Percentiles rank a stretch among this genome's conserved stretches.
Evolutionary conservation across 345 rosid species (phyloP).

Genomic region (Citrus medica): DNA sequence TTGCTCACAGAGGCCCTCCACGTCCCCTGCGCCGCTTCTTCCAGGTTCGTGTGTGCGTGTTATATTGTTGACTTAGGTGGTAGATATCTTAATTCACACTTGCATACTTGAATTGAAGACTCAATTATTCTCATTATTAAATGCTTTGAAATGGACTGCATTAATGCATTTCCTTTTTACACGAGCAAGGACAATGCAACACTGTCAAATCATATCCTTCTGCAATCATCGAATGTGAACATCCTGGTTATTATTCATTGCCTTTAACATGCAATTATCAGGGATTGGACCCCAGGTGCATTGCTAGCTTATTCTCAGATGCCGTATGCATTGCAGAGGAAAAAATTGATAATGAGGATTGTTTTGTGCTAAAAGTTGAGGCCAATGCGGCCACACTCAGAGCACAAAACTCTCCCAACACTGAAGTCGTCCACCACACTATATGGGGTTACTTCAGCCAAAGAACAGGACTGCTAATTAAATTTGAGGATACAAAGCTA

Average conservation of each 20-base stretch:
- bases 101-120: no score
- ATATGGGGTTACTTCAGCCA: slow-evolving; percentile 98
- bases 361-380: slow-evolving; percentile 76
- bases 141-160: background rate
- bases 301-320: slow-evolving; percentile 68
- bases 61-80: no score
- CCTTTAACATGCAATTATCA: slow-evolving; percentile 10
- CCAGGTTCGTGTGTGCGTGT: slow-evolving; percentile 27
- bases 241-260: background rate
- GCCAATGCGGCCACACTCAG: slow-evolving; percentile 43
- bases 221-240: background rate
- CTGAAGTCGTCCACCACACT: slow-evolving; percentile 74
- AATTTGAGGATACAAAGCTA: slow-evolving; percentile 70
- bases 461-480: slow-evolving; percentile 66
- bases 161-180: no score
- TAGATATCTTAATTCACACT: background rate
- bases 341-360: slow-evolving; percentile 46
- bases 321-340: slow-evolving; percentile 73
- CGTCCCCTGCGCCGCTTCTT: slow-evolving; percentile 89
- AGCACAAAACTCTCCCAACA: slow-evolving; percentile 62
- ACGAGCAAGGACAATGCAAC: no score
- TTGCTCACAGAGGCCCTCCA: slow-evolving; percentile 79
- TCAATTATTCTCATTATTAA: background rate
- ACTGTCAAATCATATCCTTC: background rate
- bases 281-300: slow-evolving; percentile 92